Conservation (phyloP, 257 asterid genomes). For the Lantana camara region DNA sequence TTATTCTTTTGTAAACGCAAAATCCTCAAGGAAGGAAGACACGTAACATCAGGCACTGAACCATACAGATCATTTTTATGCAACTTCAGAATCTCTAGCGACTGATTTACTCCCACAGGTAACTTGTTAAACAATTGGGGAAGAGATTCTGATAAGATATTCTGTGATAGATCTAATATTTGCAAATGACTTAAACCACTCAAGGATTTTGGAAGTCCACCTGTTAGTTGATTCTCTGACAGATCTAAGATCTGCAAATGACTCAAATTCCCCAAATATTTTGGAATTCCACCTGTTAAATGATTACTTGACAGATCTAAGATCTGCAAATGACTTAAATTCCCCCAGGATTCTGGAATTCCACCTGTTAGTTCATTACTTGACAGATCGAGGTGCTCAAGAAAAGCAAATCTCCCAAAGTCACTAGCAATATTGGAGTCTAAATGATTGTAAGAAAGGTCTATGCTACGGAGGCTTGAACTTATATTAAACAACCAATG, state of each 20-base stretch:
- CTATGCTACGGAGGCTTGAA: conserved; percentile 7
- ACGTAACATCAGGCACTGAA: neutral
- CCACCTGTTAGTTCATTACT: too few species aligned
- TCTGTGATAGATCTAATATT: neutral
- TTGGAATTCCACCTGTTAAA: conserved; percentile 31
- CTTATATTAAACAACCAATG: conserved; percentile 31
- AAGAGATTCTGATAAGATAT: conserved; percentile 11
- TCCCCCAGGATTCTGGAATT: too few species aligned
- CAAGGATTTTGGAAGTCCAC: conserved; percentile 33
- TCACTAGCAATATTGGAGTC: too few species aligned
- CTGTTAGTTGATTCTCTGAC: conserved; percentile 8
- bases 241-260: conserved; percentile 25
- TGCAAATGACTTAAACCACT: conserved; percentile 17
- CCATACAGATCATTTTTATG: neutral
- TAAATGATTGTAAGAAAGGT: too few species aligned
- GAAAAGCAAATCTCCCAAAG: too few species aligned
- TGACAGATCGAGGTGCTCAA: too few species aligned
- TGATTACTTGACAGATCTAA: conserved; percentile 24
- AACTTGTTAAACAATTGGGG: conserved; percentile 2
- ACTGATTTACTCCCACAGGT: neutral
- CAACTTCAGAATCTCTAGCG: neutral
- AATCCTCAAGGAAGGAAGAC: neutral
- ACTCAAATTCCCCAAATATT: conserved; percentile 23
- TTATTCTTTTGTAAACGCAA: conserved; percentile 21
- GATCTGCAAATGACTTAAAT: too few species aligned